phyloP scores from a whole-genome alignment of 139 green algal genomes.

The Chlamydomonas eustigma region DNA sequence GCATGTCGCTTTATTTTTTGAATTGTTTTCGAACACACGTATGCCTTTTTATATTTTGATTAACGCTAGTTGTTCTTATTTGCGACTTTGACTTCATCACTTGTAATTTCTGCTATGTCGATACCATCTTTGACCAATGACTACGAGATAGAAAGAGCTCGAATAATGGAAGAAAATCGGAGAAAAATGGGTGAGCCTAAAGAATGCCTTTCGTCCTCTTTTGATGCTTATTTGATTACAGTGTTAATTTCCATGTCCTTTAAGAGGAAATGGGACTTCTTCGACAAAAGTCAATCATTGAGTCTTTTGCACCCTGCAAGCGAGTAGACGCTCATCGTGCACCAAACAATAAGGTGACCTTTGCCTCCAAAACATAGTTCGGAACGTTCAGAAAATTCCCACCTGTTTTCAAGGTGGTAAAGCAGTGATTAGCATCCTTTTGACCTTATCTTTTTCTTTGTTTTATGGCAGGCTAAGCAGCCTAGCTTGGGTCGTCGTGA shows the following conservation, averaged over 20 bases:
- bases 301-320: conserved; percentile 16
- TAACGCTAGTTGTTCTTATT: too few relatives aligned
- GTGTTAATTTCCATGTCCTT: background rate
- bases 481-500: too few relatives aligned
- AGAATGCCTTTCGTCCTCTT: background rate
- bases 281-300: conserved; percentile 23
- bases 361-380: too few relatives aligned
- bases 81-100: too few relatives aligned
- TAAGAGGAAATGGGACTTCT: conserved; percentile 41
- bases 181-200: conserved; percentile 27
- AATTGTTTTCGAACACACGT: too few relatives aligned
- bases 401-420: background rate
- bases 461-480: too few relatives aligned
- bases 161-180: conserved; percentile 30
- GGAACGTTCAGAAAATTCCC: background rate
- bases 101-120: too few relatives aligned
- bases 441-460: background rate
- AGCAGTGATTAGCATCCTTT: background rate
- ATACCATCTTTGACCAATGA: too few relatives aligned
- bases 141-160: conserved; percentile 22
- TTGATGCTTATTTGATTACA: background rate
- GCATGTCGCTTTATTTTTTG: too few relatives aligned
- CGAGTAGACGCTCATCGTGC: background rate
- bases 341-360: background rate
- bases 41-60: too few relatives aligned